A percentile compares a stretch with the other conserved stretches of the same genome.
These are phyloP conservation scores for Funneliformis geosporum DNA, from an alignment of 192 early-diverging fungal genomes.

Conservation along the genomic window DNA sequence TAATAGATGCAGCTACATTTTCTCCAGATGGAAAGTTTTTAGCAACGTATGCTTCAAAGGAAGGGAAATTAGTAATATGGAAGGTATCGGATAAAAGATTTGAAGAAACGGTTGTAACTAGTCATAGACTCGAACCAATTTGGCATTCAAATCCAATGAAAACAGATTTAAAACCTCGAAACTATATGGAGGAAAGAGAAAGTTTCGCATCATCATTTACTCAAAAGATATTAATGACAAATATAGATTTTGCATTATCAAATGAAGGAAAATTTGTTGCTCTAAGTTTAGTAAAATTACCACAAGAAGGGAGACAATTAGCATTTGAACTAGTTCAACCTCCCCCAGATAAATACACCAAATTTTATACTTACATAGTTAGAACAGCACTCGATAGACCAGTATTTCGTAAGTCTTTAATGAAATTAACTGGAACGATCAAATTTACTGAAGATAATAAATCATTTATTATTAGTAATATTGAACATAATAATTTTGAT, in stretches of 20 bases:
- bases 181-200: conserved; percentile 11
- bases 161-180: neutral
- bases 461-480: conserved; percentile 7
- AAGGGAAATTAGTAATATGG: conserved; percentile 13
- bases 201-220: conserved; percentile 12
- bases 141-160: neutral
- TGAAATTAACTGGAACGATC: conserved; percentile 4
- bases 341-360: neutral
- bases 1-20: neutral
- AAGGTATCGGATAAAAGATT: neutral
- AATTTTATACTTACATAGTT: conserved; percentile 7
- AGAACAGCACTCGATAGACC: neutral
- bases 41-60: conserved; percentile 1
- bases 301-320: neutral
- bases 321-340: conserved; percentile 14
- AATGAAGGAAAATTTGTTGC: conserved; percentile 11
- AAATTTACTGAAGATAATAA: conserved; percentile 2
- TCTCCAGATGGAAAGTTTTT: neutral
- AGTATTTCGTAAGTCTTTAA: conserved; percentile 3
- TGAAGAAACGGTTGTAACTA: neutral
- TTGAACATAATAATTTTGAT: neutral
- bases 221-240: neutral
- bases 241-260: conserved; percentile 25
- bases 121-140: neutral
- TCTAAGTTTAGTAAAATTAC: conserved; percentile 11